Base-by-base conservation (phyloP, 108 stramenopile genomes). In the Nitzschia palea region DNA sequence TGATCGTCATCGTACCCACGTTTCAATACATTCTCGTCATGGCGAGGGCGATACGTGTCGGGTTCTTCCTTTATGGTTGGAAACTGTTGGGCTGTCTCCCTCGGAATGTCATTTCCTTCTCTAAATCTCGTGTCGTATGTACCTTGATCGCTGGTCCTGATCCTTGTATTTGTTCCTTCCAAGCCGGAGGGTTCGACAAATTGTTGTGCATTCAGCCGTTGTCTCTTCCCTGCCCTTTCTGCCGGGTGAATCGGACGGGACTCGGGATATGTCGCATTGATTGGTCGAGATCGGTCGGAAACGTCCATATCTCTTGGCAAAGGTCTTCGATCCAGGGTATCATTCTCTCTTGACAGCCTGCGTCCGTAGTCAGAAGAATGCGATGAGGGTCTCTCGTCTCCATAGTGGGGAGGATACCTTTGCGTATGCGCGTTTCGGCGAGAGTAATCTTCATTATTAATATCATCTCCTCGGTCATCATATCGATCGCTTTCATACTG, bases 1-100 rank as follows among this genome's bases (percentile, higher is more conserved):
- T 54, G 70, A 4, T 62, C 47, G n/a, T 62, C 70, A 35, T 69
- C 68, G 47, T 42, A 69, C 9, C 53, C 27, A n/a, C 61, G 70
- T 33, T 71, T 62, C 18, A n/a, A n/a, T n/a, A n/a, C n/a, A n/a
- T 29, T 52, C 2, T 23, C 40, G 27, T 60, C 18, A 1, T 34
- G 59, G 6, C 43, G 18, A 14, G 26, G 33, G 12, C 6, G 17
- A 26, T 60, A 60, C 17, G 59, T 0, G 2, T 60, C 37, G 15
- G 59, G 59, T 12, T 60, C 59, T 25, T 40, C 59, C 27, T 43
- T 25, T 2, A 60, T 60, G 8, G 59, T 43, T 2, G 37, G 40
- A 22, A 60, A 60, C 15, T 40, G 59, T 40, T 60, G 17, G 17
- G 43, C 43, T 6, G 40, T 40, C 3, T 37, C 37, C 5, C 54